Conservation (phyloP, 1,284 basidiomycete genomes). For the Ganoderma resinaceum region DNA sequence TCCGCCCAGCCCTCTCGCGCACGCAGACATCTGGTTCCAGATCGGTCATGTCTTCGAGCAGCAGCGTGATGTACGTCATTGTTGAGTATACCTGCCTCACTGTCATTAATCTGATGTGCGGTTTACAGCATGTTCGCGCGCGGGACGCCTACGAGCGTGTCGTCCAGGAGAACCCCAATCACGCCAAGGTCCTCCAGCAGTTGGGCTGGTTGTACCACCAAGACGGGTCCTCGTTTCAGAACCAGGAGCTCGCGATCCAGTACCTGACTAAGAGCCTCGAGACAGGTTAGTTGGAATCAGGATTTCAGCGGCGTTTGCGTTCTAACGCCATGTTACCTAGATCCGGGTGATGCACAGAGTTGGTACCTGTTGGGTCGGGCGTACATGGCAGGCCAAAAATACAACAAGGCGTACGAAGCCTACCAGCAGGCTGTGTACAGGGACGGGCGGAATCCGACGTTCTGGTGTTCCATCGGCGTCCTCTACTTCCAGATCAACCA, state of each 20-base stretch:
- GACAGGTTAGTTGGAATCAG: slow-evolving; percentile 66
- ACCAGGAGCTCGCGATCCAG: slow-evolving; percentile 93
- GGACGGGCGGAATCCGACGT: slow-evolving; percentile 97
- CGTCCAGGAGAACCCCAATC: slow-evolving; percentile 90
- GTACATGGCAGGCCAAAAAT: slow-evolving; percentile 99
- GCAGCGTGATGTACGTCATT: slow-evolving; percentile 85
- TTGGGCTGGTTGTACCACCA: slow-evolving; percentile 98
- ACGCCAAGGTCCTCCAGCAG: slow-evolving; percentile 98
- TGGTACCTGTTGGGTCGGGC: slow-evolving; percentile 99
- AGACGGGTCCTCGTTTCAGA: slow-evolving; percentile 92
- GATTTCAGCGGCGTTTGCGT: background rate
- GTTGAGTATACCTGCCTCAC: background rate
- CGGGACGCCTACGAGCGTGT: slow-evolving; percentile 99
- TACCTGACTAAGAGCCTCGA: slow-evolving; percentile 95
- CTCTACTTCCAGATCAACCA: slow-evolving; percentile 99
- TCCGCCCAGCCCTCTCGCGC: slow-evolving; percentile 94
- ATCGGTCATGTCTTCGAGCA: slow-evolving; percentile 99
- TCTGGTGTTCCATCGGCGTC: slow-evolving; percentile 99
- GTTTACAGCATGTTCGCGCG: slow-evolving; percentile 78
- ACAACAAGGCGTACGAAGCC: slow-evolving; percentile 99
- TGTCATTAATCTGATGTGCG: slow-evolving; percentile 21
- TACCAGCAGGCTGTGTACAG: slow-evolving; percentile 99
- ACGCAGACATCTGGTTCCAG: slow-evolving; percentile 99
- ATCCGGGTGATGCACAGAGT: slow-evolving; percentile 95
- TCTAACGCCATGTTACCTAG: slow-evolving; percentile 44